Base-by-base conservation (phyloP, 495 filamentous ascomycete genomes). In the Hypomontagnella submonticulosa region DNA sequence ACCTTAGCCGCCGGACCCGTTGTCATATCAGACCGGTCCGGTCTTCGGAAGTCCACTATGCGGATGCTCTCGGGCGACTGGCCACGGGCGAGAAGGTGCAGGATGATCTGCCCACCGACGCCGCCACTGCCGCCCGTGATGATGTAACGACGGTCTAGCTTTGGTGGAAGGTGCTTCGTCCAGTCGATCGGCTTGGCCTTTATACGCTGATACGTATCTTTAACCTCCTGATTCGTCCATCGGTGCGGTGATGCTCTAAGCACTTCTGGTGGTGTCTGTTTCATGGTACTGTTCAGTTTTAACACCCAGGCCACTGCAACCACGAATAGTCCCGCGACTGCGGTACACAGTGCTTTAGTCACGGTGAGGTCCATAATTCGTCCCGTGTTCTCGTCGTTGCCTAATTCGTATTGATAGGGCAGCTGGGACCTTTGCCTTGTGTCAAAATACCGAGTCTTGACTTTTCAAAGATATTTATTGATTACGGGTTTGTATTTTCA, bases 61-160 rank as follows among this genome's bases (percentile, higher is more conserved):
- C 85, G 82, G 61, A 88, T 81, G 51, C 80, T 80, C 40, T 80
- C 73, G 2, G 84, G 79, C 4, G 77, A 58, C 58, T 87, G 80
- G 30, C 84, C 84, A 9, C 83, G 82, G n/a, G 77, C 73, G 10
- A 87, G 76, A 7, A 87, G 76, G 57, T 84, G 82, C 23, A 80
- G 65, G 33, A 85, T 77, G 27, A 87, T 84, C 70, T 83, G 83
- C 23, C 81, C 81, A 0, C 85, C 85, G 30, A 88, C 84, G 15
- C 87, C 80, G 80, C 85, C 84, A 10, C 81, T 79, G 40, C 85
- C 85, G 49, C 85, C 85, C 18, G 86, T 81, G 19, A 87, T 72
- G 42, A 88, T 69, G 73, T 88, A 88, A 11, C 83, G 80, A 9
- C 85, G 77, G 10, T 79, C 72, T 65, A 83, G 79, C 50, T 77